phyloP scores from a whole-genome alignment of 495 filamentous ascomycete species.

The Daldinia concentrica region DNA sequence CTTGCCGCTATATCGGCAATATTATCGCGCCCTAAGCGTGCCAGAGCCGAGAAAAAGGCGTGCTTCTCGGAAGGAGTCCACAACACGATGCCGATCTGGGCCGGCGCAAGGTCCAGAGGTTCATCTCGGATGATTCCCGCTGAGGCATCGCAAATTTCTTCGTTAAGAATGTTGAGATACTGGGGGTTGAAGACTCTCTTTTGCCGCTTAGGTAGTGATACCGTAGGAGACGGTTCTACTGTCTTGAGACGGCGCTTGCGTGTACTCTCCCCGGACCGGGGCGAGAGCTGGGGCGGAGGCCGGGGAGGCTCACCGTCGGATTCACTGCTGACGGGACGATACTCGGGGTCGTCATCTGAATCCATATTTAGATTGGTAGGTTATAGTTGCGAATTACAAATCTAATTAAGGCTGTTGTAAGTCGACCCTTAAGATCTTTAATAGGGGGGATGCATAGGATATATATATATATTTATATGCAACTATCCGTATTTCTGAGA shows the following conservation, averaged over 20 bases:
- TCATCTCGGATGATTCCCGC: constrained; percentile 40
- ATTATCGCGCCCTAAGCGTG: constrained; percentile 68
- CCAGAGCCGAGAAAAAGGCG: constrained; percentile 70
- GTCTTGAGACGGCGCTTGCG: constrained; percentile 25
- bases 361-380: background rate
- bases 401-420: background rate
- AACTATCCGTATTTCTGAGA: constrained; percentile 28
- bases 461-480: constrained; percentile 31
- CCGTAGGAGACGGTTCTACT: background rate
- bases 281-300: background rate
- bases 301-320: background rate
- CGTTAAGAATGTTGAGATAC: constrained; percentile 70
- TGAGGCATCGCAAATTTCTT: constrained; percentile 58
- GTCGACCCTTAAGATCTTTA: background rate
- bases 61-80: constrained; percentile 80
- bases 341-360: constrained; percentile 1
- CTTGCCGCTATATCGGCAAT: constrained; percentile 66
- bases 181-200: constrained; percentile 56
- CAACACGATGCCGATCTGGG: constrained; percentile 70
- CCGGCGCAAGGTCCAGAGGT: constrained; percentile 37
- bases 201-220: constrained; percentile 46
- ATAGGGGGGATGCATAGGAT: constrained; percentile 1
- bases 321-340: background rate
- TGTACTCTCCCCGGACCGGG: background rate
- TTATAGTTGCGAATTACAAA: background rate